Evolutionary conservation across 2,329 filamentous ascomycete species (phyloP).

Genomic region (Ophiostoma perfectum): DNA sequence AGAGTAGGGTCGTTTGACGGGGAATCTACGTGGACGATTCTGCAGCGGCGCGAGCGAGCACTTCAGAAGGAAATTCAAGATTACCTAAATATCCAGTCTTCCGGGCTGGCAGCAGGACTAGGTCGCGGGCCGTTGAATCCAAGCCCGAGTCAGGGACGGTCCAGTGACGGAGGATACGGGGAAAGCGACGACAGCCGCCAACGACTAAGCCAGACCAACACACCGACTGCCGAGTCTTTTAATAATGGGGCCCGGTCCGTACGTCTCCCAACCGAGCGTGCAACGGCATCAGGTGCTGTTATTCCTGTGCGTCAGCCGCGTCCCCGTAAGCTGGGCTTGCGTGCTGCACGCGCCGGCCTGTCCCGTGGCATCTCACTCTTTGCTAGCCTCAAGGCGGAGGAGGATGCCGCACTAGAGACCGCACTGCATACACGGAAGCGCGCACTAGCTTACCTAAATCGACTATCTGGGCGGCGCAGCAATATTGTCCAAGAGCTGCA

Average conservation of each 20-base stretch:
- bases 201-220: slow-evolving; percentile 30
- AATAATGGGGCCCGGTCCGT: slow-evolving; percentile 33
- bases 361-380: slow-evolving; percentile 58
- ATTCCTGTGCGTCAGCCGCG: slow-evolving; percentile 58
- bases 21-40: slow-evolving; percentile 44
- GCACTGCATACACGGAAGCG: slow-evolving; percentile 53
- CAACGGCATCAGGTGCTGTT: slow-evolving; percentile 42
- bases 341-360: slow-evolving; percentile 60
- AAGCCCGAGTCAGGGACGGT: slow-evolving; percentile 23
- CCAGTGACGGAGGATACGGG: slow-evolving; percentile 37
- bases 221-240: slow-evolving; percentile 24
- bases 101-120: slow-evolving; percentile 39
- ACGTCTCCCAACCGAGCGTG: slow-evolving; percentile 28
- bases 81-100: slow-evolving; percentile 46
- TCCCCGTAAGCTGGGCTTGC: slow-evolving; percentile 50
- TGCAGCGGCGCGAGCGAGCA: slow-evolving; percentile 43
- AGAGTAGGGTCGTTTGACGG: slow-evolving; percentile 26
- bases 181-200: slow-evolving; percentile 26
- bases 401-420: slow-evolving; percentile 54
- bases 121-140: slow-evolving; percentile 26
- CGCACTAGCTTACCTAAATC: slow-evolving; percentile 54
- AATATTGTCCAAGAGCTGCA: slow-evolving; percentile 49
- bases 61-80: slow-evolving; percentile 45
- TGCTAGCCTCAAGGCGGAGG: slow-evolving; percentile 61
- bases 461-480: slow-evolving; percentile 45